Percentiles rank a stretch among this genome's conserved stretches.
Conservation (phyloP, 306 rosid species). For the Vigna unguiculata region DNA sequence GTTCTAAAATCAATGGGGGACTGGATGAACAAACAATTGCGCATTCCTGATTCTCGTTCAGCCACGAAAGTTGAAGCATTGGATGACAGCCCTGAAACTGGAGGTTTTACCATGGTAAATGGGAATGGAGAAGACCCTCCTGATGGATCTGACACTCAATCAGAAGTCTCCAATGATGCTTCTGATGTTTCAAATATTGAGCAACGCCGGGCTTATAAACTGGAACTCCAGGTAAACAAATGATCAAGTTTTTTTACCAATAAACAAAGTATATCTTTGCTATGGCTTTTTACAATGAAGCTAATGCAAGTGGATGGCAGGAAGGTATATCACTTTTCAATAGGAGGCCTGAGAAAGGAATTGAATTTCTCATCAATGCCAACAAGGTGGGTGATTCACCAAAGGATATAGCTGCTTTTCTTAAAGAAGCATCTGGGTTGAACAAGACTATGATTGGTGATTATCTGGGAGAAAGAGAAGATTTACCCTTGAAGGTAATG, state of each 20-base stretch:
- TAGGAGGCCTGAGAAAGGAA: conserved; percentile 96
- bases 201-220: conserved; percentile 97
- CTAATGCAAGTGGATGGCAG: conserved; percentile 84
- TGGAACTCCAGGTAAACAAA: conserved; percentile 91
- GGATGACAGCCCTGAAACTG: conserved; percentile 61
- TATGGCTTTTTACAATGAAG: conserved; percentile 42
- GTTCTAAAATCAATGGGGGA: conserved; percentile 88
- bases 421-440: conserved; percentile 96
- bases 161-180: conserved; percentile 78
- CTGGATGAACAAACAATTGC: conserved; percentile 95
- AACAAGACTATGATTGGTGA: conserved; percentile 93
- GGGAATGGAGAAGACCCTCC: conserved; percentile 80
- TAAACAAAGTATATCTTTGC: conserved; percentile 37
- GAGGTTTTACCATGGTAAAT: conserved; percentile 64
- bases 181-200: conserved; percentile 89
- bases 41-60: conserved; percentile 84
- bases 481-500: conserved; percentile 93
- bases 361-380: conserved; percentile 95
- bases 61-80: conserved; percentile 67
- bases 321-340: conserved; percentile 99
- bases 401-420: conserved; percentile 92
- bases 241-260: conserved; percentile 24
- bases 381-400: conserved; percentile 95
- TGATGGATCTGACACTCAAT: conserved; percentile 83
- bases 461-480: conserved; percentile 98